Evolutionary conservation across 2,329 filamentous ascomycete genomes (phyloP).

Genomic region (Shiraia bambusicola): DNA sequence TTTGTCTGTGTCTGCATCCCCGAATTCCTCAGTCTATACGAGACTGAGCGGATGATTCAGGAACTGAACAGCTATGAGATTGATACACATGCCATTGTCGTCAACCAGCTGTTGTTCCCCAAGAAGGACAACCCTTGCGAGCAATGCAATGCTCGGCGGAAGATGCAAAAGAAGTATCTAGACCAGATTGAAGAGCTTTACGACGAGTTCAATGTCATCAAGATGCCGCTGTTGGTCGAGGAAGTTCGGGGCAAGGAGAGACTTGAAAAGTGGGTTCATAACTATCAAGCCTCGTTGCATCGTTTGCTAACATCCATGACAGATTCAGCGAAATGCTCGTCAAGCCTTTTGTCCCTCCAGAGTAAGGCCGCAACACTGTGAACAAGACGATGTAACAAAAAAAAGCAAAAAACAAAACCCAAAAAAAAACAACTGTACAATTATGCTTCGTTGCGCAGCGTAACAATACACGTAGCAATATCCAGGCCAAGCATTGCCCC

Average conservation of each 20-base stretch:
- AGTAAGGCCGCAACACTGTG: slow-evolving; percentile 19
- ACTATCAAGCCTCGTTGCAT: too few species aligned
- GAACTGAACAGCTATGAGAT: slow-evolving; percentile 91
- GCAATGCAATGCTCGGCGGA: slow-evolving; percentile 89
- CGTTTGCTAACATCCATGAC: slow-evolving; percentile 11
- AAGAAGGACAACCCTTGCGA: slow-evolving; percentile 82
- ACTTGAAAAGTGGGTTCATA: slow-evolving; percentile 64
- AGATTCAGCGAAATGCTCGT: slow-evolving; percentile 82
- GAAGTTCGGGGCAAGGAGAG: slow-evolving; percentile 95
- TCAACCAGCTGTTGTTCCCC: slow-evolving; percentile 96
- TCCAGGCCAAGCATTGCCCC: background rate
- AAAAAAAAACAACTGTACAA: too few species aligned
- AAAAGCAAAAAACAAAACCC: too few species aligned
- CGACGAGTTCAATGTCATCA: slow-evolving; percentile 98
- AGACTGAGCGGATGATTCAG: slow-evolving; percentile 99
- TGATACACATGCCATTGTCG: slow-evolving; percentile 95
- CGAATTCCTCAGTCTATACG: slow-evolving; percentile 94
- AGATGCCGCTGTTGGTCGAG: slow-evolving; percentile 94
- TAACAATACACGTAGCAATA: too few species aligned
- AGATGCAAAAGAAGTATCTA: slow-evolving; percentile 99
- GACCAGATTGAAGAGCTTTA: slow-evolving; percentile 99
- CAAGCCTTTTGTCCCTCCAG: slow-evolving; percentile 70
- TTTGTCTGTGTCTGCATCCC: slow-evolving; percentile 99
- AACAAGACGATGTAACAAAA: too few species aligned
- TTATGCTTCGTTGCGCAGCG: too few species aligned